Conservation (phyloP, 441 rosid genomes). For the Adansonia madagascariensis region DNA sequence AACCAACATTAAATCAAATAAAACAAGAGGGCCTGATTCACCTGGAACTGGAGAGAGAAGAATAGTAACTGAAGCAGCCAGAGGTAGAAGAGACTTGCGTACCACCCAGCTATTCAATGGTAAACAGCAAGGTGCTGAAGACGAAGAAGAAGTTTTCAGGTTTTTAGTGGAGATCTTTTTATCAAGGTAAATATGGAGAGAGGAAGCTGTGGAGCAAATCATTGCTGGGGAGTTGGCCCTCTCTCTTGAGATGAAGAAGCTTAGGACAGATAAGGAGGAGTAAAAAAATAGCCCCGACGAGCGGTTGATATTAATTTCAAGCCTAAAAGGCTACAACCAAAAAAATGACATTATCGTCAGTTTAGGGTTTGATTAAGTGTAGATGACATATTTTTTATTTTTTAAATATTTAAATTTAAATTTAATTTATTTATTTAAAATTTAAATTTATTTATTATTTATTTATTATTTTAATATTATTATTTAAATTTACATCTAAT, state of each 20-base stretch:
- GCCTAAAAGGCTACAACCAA: too few relatives aligned
- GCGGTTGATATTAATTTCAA: conserved; percentile 34
- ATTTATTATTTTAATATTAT: too few relatives aligned
- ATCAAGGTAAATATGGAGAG: conserved; percentile 33
- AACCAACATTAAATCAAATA: neutral
- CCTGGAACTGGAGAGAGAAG: conserved; percentile 72
- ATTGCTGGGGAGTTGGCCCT: conserved; percentile 27
- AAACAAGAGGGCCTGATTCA: conserved; percentile 13
- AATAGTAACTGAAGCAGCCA: conserved; percentile 70
- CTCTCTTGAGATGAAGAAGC: conserved; percentile 20
- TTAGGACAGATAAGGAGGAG: conserved; percentile 12
- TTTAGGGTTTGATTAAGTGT: neutral
- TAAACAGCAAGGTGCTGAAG: conserved; percentile 26
- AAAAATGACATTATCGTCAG: neutral
- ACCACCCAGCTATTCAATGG: conserved; percentile 29
- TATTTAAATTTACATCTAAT: too few relatives aligned
- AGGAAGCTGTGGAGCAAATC: conserved; percentile 42
- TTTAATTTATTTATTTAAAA: too few relatives aligned
- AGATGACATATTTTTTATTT: too few relatives aligned
- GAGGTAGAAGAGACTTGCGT: conserved; percentile 53
- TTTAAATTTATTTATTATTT: too few relatives aligned
- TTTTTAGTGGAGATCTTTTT: conserved; percentile 16
- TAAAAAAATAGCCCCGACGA: neutral
- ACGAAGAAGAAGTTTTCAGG: conserved; percentile 24
- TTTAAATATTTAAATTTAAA: too few relatives aligned